These are phyloP conservation scores for Suillus discolor DNA, from an alignment of 768 basidiomycete species.

Conservation along the genomic window DNA sequence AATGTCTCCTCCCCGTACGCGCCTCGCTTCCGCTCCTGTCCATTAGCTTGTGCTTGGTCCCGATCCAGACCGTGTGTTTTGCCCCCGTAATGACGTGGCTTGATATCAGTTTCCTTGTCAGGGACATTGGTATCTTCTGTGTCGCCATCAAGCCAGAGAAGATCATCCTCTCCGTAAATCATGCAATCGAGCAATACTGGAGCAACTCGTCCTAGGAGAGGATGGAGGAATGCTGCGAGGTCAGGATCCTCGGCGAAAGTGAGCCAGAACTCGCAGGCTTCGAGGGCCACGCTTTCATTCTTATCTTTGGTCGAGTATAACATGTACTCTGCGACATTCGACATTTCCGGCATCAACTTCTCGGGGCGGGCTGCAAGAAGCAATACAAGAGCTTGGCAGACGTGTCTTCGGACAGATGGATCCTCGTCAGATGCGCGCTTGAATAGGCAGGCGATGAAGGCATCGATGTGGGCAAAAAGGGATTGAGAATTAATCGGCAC, in stretches of 20 bases:
- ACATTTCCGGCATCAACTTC: conserved; percentile 95
- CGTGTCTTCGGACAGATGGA: conserved; percentile 90
- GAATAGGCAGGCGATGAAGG: conserved; percentile 92
- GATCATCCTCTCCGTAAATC: conserved; percentile 94
- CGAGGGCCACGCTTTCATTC: conserved; percentile 94
- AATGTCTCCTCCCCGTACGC: conserved; percentile 82
- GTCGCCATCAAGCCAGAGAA: conserved; percentile 93
- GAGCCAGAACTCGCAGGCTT: conserved; percentile 99
- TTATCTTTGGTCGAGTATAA: conserved; percentile 97
- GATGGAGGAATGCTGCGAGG: conserved; percentile 79
- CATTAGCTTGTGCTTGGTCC: conserved; percentile 43
- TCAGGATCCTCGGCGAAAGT: conserved; percentile 97
- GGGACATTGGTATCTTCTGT: conserved; percentile 88
- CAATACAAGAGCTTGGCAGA: conserved; percentile 93
- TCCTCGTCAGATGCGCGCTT: conserved; percentile 94
- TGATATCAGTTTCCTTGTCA: conserved; percentile 95
- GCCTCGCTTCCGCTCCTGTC: conserved; percentile 45
- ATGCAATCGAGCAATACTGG: conserved; percentile 97
- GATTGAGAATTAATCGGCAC: conserved; percentile 86
- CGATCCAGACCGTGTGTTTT: conserved; percentile 87
- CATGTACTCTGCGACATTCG: conserved; percentile 97
- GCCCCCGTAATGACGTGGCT: conserved; percentile 87
- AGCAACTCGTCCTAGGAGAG: conserved; percentile 87
- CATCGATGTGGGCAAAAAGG: conserved; percentile 88
- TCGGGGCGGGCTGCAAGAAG: conserved; percentile 93